A percentile compares a stretch with the other conserved stretches of the same genome.
Conservation (phyloP, 2,329 filamentous ascomycete species). For the Arthrocladium fulminans region DNA sequence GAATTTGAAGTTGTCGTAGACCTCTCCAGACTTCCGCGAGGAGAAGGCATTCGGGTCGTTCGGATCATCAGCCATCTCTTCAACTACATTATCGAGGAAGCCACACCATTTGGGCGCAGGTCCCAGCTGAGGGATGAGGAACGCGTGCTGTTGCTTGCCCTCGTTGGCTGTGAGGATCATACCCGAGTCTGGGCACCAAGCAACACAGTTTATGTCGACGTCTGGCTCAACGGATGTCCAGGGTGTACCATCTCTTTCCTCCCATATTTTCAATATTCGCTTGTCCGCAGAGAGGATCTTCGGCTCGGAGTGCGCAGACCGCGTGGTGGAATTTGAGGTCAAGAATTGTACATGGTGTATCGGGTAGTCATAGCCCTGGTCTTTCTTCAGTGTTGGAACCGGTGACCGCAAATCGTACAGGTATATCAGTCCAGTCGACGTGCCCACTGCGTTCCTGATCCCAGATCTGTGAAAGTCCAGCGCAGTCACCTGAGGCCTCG, state of each 20-base stretch:
- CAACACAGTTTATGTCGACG: conserved; percentile 90
- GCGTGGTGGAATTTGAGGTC: conserved; percentile 56
- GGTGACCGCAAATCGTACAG: conserved; percentile 89
- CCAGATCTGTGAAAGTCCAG: conserved; percentile 79
- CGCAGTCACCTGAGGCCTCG: conserved; percentile 63
- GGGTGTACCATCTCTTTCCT: conserved; percentile 67
- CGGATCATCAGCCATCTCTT: conserved; percentile 88
- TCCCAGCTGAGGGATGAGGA: conserved; percentile 88
- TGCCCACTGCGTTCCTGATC: conserved; percentile 74
- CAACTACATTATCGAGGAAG: conserved; percentile 93
- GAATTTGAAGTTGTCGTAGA: conserved; percentile 99
- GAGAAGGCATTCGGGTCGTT: conserved; percentile 52
- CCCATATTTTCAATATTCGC: conserved; percentile 95
- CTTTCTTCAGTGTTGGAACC: conserved; percentile 75
- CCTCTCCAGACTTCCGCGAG: conserved; percentile 52
- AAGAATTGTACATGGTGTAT: conserved; percentile 74
- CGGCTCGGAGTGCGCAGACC: conserved; percentile 56
- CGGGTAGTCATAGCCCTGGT: conserved; percentile 89
- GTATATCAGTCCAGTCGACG: conserved; percentile 78
- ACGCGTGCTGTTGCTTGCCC: conserved; percentile 86
- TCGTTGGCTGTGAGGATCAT: conserved; percentile 98
- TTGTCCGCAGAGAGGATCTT: conserved; percentile 91
- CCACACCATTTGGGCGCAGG: conserved; percentile 92
- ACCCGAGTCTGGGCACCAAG: conserved; percentile 82
- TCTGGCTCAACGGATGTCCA: conserved; percentile 95